These are phyloP conservation scores for Cutaneotrichosporon sp. DNA, from an alignment of 1,284 basidiomycete genomes.

Conservation along the genomic window DNA sequence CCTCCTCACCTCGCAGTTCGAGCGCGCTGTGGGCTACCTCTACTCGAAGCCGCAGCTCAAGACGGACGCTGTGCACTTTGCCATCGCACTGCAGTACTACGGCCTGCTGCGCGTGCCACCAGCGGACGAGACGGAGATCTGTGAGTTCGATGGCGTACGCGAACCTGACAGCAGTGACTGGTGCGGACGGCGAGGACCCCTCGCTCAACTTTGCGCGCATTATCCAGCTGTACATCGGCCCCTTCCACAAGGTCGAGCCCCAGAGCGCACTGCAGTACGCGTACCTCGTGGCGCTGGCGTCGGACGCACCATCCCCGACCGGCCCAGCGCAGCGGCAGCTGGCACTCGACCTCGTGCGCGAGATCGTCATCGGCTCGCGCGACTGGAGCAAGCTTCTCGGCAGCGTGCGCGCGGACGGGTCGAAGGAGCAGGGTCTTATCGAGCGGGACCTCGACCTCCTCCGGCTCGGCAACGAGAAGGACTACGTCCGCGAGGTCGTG, in stretches of 20 bases:
- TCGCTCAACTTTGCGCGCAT: constrained; percentile 78
- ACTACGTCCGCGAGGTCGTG: constrained; percentile 83
- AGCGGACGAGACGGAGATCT: constrained; percentile 74
- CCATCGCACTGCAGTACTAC: constrained; percentile 89
- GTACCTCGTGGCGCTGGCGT: constrained; percentile 79
- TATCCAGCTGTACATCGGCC: constrained; percentile 89
- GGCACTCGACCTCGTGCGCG: constrained; percentile 82
- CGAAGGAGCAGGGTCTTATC: constrained; percentile 83
- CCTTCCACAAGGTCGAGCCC: constrained; percentile 87
- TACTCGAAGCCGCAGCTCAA: constrained; percentile 87
- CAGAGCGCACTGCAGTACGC: constrained; percentile 95
- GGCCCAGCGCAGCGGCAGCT: constrained; percentile 81
- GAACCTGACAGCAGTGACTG: constrained; percentile 55
- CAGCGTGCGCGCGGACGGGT: constrained; percentile 83
- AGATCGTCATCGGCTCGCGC: constrained; percentile 84
- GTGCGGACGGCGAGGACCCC: constrained; percentile 56
- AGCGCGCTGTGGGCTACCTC: constrained; percentile 84
- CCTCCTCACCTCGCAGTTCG: constrained; percentile 91
- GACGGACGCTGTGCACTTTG: constrained; percentile 92
- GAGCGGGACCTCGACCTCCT: constrained; percentile 79
- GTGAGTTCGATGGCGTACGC: constrained; percentile 58
- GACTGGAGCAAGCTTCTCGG: constrained; percentile 84
- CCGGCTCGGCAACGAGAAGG: constrained; percentile 67
- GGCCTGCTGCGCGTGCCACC: constrained; percentile 86
- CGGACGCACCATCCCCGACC: constrained; percentile 64